Conservation (phyloP, 108 stramenopile genomes). For the Cyclotella cryptica region DNA sequence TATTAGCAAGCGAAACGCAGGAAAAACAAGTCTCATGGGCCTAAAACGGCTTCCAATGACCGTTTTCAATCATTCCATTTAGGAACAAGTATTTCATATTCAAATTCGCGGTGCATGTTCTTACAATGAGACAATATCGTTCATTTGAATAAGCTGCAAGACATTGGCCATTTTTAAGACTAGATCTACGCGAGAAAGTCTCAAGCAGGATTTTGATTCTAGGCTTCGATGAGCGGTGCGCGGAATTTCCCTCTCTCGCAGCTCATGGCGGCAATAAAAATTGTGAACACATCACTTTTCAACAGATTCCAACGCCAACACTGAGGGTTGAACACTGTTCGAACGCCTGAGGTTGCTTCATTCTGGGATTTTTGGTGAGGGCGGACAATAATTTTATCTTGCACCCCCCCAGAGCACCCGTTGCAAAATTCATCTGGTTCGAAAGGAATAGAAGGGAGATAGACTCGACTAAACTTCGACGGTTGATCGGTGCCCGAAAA, state of each 20-base stretch:
- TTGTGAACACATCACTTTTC: constrained; percentile 4
- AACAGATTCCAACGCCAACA: constrained; percentile 1
- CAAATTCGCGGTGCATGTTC: neutral
- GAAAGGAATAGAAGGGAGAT: no score
- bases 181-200: neutral
- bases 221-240: no score
- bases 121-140: neutral
- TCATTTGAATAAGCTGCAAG: neutral
- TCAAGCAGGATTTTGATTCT: no score
- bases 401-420: neutral
- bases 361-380: neutral
- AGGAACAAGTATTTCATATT: neutral
- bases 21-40: no score
- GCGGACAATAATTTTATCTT: neutral
- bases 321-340: no score
- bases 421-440: no score
- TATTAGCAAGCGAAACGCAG: no score
- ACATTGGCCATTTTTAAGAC: neutral
- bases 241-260: neutral
- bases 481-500: constrained; percentile 13
- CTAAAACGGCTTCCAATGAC: no score
- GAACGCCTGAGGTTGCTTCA: no score
- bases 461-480: neutral
- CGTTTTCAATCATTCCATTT: neutral
- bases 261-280: neutral